Conservation (phyloP, 2,329 filamentous ascomycete species). For the Phialophora verrucosa region DNA sequence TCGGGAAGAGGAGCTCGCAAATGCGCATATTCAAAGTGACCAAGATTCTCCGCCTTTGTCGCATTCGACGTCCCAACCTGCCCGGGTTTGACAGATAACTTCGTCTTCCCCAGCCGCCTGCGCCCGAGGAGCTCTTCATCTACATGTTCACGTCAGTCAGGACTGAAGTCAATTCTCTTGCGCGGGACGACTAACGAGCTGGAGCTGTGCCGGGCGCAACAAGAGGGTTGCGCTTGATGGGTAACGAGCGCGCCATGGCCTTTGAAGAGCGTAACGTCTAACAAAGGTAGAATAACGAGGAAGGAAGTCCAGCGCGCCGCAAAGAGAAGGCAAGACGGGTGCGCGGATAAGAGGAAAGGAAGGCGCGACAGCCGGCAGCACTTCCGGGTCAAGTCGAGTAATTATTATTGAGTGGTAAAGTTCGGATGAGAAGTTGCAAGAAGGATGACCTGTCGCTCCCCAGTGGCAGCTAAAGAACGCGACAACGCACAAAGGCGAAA, state of each 20-base stretch:
- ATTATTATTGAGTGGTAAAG: conserved; percentile 2
- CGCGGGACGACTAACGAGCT: conserved; percentile 48
- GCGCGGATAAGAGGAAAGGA: not conserved
- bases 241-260: conserved; percentile 52
- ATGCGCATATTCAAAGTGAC: conserved; percentile 94
- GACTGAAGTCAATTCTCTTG: not conserved
- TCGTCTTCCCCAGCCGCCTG: conserved; percentile 89
- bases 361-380: not conserved
- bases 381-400: conserved; percentile 1
- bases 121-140: conserved; percentile 77
- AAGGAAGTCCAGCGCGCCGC: not conserved
- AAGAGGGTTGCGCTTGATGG: conserved; percentile 54
- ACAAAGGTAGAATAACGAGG: not conserved
- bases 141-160: conserved; percentile 45
- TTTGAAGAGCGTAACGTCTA: not conserved
- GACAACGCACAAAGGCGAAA: conserved; percentile 26
- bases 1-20: conserved; percentile 90
- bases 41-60: conserved; percentile 73
- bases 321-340: conserved; percentile 4
- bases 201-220: conserved; percentile 52
- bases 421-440: conserved; percentile 10
- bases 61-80: conserved; percentile 73
- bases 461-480: conserved; percentile 20
- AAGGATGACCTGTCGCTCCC: conserved; percentile 23
- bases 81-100: conserved; percentile 81